Base-by-base conservation (phyloP, 805 yeast genomes). In the Vanderwaltozyma polyspora region DNA sequence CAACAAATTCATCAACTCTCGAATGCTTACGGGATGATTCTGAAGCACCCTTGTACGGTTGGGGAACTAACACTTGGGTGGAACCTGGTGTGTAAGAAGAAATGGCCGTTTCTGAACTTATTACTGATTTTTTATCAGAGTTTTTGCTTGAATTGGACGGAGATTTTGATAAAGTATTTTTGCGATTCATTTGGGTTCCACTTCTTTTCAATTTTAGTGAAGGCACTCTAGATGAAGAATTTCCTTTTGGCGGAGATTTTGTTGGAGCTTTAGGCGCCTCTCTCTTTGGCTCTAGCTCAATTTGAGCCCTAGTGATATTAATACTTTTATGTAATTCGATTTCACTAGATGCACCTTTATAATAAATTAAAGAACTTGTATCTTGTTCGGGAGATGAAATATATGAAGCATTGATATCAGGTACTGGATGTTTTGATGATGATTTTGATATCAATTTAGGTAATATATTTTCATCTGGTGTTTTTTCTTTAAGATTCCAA, bases 181-280 rank as follows among this genome's bases (percentile, higher is more conserved):
- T 40, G 13, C 34, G 32, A 14, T 36, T 28, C 2, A 41, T 28
- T 11, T 41, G 42, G 4, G 46, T 38, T 12, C 43, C 38, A 9
- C 36, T 34, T 30, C 49, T 43, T 33, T 46, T 43, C 19, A 46
- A 13, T 15, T 26, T 29, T 6, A 47, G 42, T 5, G 44, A 32
- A 1, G 45, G 34, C 21, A 38, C 43, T 23, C 39, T 41, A 11
- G 45, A 45, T 9, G 34, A 27, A 3, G 51, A 39, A 11, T 28
- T 23, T 4, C 45, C 34, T 22, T 41, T 42, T 25, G 43, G 53
- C 10, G 53, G 57, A 2, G 52, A 51, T 27, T 43, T 44, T 2
- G 44, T 46, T 3, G 85, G 83, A 4, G 85, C 82, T 6, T 79
- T 80, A 0, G 85, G 86, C 0, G 85, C 80, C 10, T 68, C 74